These are phyloP conservation scores for Cordyceps fumosorosea DNA, from an alignment of 2,329 filamentous ascomycete species.

Conservation along the genomic window DNA sequence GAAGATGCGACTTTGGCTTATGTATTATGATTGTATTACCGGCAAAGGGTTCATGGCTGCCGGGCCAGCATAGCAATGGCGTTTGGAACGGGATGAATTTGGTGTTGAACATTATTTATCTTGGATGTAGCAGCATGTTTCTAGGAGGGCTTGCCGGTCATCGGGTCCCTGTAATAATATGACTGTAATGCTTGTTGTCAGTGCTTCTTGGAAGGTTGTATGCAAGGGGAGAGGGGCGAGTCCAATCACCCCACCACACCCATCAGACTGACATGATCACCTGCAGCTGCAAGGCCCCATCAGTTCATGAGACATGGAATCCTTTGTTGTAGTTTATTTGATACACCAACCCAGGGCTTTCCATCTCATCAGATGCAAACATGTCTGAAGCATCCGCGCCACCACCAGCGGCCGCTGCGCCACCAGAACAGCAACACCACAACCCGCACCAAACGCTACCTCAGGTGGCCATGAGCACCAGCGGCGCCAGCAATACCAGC, in stretches of 20 bases:
- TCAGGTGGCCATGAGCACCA: neutral
- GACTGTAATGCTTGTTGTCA: neutral
- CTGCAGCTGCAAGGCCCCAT: slow-evolving; percentile 4
- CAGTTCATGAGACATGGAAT: neutral
- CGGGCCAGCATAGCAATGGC: slow-evolving; percentile 11
- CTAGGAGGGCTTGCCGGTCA: neutral
- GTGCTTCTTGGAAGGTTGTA: neutral
- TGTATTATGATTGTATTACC: slow-evolving; percentile 12
- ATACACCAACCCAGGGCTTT: neutral
- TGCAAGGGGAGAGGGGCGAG: neutral
- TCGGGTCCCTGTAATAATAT: neutral
- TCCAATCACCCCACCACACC: slow-evolving; percentile 6
- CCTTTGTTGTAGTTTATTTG: neutral
- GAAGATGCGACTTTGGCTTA: slow-evolving; percentile 8
- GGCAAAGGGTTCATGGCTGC: slow-evolving; percentile 1
- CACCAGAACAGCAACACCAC: neutral
- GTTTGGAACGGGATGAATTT: slow-evolving; percentile 5
- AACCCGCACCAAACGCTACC: neutral
- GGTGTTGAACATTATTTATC: neutral
- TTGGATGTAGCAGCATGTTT: slow-evolving; percentile 4
- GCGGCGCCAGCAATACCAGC: slow-evolving; percentile 8
- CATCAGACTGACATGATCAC: slow-evolving; percentile 4
- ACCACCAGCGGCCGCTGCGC: neutral
- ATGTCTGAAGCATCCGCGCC: neutral
- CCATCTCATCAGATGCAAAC: neutral